phyloP scores from a whole-genome alignment of 306 rosid species.

The Crataegus laevigata region DNA sequence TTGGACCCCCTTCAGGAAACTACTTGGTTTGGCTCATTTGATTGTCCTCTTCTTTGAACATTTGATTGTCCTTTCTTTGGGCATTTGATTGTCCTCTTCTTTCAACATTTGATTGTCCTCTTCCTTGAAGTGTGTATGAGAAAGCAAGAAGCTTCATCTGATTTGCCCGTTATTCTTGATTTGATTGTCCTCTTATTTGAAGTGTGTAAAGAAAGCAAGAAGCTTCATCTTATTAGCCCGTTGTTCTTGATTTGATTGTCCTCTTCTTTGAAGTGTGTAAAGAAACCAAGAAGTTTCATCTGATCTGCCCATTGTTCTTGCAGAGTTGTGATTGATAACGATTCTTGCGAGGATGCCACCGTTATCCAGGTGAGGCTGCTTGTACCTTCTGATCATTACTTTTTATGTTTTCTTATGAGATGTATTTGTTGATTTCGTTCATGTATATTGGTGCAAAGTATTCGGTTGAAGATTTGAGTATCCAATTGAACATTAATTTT shows the following conservation, averaged over 20 bases:
- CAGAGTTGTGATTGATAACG: constrained; percentile 92
- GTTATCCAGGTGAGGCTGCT: constrained; percentile 55
- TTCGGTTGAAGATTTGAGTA: background rate
- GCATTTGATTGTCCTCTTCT: no score
- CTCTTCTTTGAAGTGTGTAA: constrained; percentile 9
- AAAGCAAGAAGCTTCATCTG: no score
- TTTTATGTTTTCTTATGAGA: background rate
- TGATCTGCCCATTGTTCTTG: constrained; percentile 26
- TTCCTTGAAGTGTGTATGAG: no score
- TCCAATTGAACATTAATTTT: background rate
- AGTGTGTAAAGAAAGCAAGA: no score
- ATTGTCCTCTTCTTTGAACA: no score
- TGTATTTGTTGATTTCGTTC: background rate
- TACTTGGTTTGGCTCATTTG: no score
- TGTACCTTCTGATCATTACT: background rate
- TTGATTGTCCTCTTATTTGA: no score
- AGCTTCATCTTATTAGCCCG: constrained; percentile 14
- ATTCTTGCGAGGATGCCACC: constrained; percentile 67
- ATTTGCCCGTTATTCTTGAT: no score
- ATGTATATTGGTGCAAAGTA: background rate
- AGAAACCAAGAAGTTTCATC: constrained; percentile 1
- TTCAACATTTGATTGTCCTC: no score
- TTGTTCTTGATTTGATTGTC: constrained; percentile 23
- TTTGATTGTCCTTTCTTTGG: no score
- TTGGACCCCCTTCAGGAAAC: no score